A percentile compares a stretch with the other conserved stretches of the same genome.
Evolutionary conservation across 257 asterid species (phyloP).

Genomic region (Solanum appendiculatum): DNA sequence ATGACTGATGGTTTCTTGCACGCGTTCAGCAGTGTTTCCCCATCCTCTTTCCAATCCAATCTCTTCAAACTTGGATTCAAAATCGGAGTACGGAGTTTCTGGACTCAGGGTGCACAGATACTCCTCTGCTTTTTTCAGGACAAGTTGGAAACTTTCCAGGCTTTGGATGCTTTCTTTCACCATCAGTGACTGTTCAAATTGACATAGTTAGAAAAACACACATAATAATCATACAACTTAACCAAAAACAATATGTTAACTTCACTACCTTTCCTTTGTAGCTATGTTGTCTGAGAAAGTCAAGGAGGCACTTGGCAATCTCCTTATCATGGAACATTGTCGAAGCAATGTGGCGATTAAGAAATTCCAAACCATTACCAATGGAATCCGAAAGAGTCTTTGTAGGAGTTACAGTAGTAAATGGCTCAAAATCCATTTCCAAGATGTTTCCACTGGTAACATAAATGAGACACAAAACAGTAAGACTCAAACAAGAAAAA

Average conservation of each 20-base stretch:
- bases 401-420: slow-evolving; percentile 9
- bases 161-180: slow-evolving; percentile 9
- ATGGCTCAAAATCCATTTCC: slow-evolving; percentile 32
- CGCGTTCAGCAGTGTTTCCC: slow-evolving; percentile 13
- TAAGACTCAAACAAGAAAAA: background rate
- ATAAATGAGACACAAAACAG: background rate
- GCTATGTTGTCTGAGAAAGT: slow-evolving; percentile 19
- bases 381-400: slow-evolving; percentile 19
- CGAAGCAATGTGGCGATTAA: slow-evolving; percentile 23
- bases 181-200: slow-evolving; percentile 9
- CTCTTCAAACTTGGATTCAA: slow-evolving; percentile 12
- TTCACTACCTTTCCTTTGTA: slow-evolving; percentile 18
- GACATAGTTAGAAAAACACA: background rate
- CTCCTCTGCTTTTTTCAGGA: slow-evolving; percentile 16
- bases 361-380: slow-evolving; percentile 26
- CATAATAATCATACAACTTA: background rate
- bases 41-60: slow-evolving; percentile 17
- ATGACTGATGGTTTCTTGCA: slow-evolving; percentile 5
- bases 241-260: background rate
- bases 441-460: slow-evolving; percentile 2
- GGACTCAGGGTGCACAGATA: background rate
- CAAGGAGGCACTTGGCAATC: slow-evolving; percentile 9
- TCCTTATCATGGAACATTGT: slow-evolving; percentile 15
- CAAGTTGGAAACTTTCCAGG: slow-evolving; percentile 4
- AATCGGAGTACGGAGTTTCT: slow-evolving; percentile 3